phyloP scores from a whole-genome alignment of 2,329 filamentous ascomycete genomes.

The Pyricularia pennisetigena region DNA sequence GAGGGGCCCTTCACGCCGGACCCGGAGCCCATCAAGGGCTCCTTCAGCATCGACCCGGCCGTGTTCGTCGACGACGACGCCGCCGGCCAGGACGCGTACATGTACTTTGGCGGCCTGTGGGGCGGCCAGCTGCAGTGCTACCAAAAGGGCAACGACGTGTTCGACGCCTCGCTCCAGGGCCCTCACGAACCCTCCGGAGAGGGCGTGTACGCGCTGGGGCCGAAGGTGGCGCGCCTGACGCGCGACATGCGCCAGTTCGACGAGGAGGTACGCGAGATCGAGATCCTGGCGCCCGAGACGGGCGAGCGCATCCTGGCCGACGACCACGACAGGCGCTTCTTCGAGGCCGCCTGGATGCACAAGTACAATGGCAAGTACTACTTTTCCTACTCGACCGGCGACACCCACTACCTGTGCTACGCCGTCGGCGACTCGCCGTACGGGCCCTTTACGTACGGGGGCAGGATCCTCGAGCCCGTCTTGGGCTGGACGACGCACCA shows the following conservation, averaged over 20 bases:
- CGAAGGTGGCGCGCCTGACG: conserved; percentile 55
- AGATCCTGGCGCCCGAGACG: conserved; percentile 53
- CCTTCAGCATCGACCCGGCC: conserved; percentile 70
- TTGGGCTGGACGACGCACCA: conserved; percentile 77
- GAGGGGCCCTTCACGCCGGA: conserved; percentile 63
- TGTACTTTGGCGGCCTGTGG: conserved; percentile 76
- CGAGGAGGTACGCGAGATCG: conserved; percentile 44
- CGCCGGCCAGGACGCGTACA: conserved; percentile 58
- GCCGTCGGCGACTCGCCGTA: conserved; percentile 53
- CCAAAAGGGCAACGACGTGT: conserved; percentile 40
- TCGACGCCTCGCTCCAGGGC: conserved; percentile 43
- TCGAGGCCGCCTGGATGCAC: conserved; percentile 75
- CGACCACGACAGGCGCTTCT: conserved; percentile 68
- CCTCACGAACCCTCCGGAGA: conserved; percentile 49
- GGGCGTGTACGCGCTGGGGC: conserved; percentile 48
- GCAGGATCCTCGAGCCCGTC: conserved; percentile 65
- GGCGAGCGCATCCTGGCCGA: conserved; percentile 50
- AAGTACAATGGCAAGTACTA: conserved; percentile 62
- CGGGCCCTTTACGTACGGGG: conserved; percentile 65
- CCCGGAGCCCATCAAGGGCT: conserved; percentile 53
- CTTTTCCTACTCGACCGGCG: conserved; percentile 70
- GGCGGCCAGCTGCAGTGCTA: conserved; percentile 75
- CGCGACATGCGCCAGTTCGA: conserved; percentile 58
- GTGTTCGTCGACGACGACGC: conserved; percentile 64
- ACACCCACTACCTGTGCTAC: conserved; percentile 66